Evolutionary conservation across 2,329 filamentous ascomycete species (phyloP), one percentile per base, ranked within the genome.

Genomic region (Pseudogymnoascus sp.): DNA sequence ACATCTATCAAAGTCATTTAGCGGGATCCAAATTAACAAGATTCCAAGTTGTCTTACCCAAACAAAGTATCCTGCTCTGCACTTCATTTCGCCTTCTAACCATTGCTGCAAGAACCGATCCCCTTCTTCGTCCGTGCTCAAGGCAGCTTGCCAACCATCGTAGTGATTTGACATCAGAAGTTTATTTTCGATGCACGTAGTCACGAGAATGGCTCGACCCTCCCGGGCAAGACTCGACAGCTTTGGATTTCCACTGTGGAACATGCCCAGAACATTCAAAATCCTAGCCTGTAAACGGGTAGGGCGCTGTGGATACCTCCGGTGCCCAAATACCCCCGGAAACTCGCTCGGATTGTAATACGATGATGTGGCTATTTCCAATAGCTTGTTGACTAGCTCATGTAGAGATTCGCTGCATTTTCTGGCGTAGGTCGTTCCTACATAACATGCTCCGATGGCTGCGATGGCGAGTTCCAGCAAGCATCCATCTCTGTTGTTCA

Each of bases 211-310:
- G 0, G 59, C 59, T 61, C 33, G 36, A 6, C 33, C 59, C 27
- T 61, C 59, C 5, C 36, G 7, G n/a, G 59, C 59, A 36, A 61
- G 48, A 31, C 18, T 39, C 10, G 33, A 35, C 25, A 61, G 15
- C 27, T 48, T 61, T 6, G 5, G n/a, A 35, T 61, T 61, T 21
- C 59, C 59, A 61, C 37, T 61, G 10, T 61, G 36, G 27, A 61
- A 61, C 59, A 61, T 61, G 10, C 59, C 59, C 9, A 61, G 39
- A 10, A 52, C 59, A 55, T 61, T 61, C 10, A 61, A 61, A 15
- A 61, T 61, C 27, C 39, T 37, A 29, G 59, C 59, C 2, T 61
- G 59, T 12, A 61, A 61, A 61, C 25, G 36, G 8, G 37, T 61
- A 25, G 31, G 39, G 10, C 25, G 59, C n/a, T 61, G 59, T 29